Conservation (phyloP, 805 yeast species). For the Schwanniomyces pseudopolymorphus region DNA sequence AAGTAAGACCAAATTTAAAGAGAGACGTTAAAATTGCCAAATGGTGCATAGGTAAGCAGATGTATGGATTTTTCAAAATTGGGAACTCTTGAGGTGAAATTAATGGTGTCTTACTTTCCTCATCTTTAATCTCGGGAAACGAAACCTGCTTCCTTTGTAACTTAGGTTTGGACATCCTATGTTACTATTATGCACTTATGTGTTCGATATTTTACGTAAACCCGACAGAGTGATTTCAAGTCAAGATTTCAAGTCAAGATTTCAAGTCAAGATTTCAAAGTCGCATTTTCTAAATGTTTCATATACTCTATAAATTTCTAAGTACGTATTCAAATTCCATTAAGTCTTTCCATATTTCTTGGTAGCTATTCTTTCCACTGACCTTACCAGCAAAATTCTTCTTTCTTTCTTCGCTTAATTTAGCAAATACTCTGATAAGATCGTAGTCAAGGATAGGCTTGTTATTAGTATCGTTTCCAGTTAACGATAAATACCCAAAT, state of each 20-base stretch:
- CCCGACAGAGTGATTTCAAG: not conserved
- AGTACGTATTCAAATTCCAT: constrained; percentile 51
- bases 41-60: constrained; percentile 30
- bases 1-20: constrained; percentile 30
- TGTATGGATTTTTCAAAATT: constrained; percentile 9
- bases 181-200: not conserved
- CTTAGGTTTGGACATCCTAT: constrained; percentile 2
- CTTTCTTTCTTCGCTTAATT: constrained; percentile 58
- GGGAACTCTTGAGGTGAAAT: constrained; percentile 10
- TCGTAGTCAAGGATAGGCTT: constrained; percentile 69
- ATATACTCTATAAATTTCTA: constrained; percentile 18
- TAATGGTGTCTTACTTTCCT: not conserved
- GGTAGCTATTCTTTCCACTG: constrained; percentile 52
- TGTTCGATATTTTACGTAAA: not conserved
- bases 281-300: not conserved
- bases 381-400: constrained; percentile 54
- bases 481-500: constrained; percentile 40
- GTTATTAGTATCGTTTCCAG: constrained; percentile 37
- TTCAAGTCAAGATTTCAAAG: not conserved
- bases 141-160: constrained; percentile 18
- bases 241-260: not conserved
- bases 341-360: constrained; percentile 68
- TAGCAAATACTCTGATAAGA: constrained; percentile 52
- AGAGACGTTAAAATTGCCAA: constrained; percentile 24
- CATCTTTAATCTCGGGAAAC: constrained; percentile 12